A percentile compares a stretch with the other conserved stretches of the same genome.
Conservation (phyloP, 2,329 filamentous ascomycete genomes). For the Trichoderma koningii region DNA sequence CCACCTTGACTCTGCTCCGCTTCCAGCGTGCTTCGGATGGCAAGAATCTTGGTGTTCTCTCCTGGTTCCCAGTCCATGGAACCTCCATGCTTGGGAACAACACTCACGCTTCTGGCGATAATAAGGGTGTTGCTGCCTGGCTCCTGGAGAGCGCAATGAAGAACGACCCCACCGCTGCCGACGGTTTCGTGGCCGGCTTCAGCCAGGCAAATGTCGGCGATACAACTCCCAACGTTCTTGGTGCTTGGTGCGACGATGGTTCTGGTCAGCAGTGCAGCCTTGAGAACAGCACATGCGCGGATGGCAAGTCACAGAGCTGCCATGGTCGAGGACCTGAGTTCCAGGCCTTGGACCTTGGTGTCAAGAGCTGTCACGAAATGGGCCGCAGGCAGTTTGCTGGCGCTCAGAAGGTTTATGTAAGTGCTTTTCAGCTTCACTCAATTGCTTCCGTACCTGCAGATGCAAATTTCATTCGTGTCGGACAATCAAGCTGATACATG, state of each 20-base stretch:
- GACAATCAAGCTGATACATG: neutral
- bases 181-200: conserved; percentile 84
- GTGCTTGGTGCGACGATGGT: conserved; percentile 87
- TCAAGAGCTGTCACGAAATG: conserved; percentile 74
- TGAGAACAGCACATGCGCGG: conserved; percentile 79
- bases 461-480: neutral
- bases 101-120: conserved; percentile 88
- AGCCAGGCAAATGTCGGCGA: conserved; percentile 91
- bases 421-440: conserved; percentile 26
- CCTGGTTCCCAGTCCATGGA: conserved; percentile 91
- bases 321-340: conserved; percentile 75
- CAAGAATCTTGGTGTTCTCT: conserved; percentile 78
- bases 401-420: conserved; percentile 50
- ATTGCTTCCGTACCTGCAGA: too few relatives aligned
- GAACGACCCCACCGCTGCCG: conserved; percentile 55
- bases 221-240: conserved; percentile 83
- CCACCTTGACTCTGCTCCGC: conserved; percentile 71
- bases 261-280: conserved; percentile 70
- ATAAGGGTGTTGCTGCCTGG: conserved; percentile 90
- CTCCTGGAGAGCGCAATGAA: conserved; percentile 73
- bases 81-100: conserved; percentile 92
- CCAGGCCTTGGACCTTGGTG: conserved; percentile 67
- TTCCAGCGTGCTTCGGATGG: conserved; percentile 74
- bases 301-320: conserved; percentile 69
- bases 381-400: conserved; percentile 69